These are phyloP conservation scores for Glomus cerebriforme DNA, from an alignment of 192 early-diverging fungal genomes.

Conservation along the genomic window DNA sequence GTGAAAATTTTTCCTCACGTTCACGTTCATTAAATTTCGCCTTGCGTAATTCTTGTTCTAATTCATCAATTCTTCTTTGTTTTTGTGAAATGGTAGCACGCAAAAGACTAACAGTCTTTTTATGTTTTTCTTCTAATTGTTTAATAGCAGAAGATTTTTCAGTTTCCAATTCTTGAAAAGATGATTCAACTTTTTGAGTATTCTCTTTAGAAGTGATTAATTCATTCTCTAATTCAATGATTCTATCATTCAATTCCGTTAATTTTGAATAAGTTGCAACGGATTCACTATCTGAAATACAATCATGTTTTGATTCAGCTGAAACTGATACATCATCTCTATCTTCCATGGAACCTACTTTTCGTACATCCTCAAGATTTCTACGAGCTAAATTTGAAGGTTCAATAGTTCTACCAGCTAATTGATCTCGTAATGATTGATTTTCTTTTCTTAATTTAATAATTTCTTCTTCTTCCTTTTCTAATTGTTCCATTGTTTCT, in stretches of 20 bases:
- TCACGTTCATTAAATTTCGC: slow-evolving; percentile 15
- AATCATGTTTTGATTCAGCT: slow-evolving; percentile 15
- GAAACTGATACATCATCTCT: slow-evolving; percentile 25
- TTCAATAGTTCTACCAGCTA: not conserved
- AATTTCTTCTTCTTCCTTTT: slow-evolving; percentile 27
- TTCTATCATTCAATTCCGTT: slow-evolving; percentile 15
- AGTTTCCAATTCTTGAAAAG: not conserved
- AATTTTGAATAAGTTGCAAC: slow-evolving; percentile 18
- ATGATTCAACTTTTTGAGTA: slow-evolving; percentile 15
- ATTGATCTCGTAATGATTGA: slow-evolving; percentile 13
- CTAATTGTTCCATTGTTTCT: slow-evolving; percentile 21
- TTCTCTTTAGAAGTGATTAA: slow-evolving; percentile 14
- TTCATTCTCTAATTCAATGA: slow-evolving; percentile 24
- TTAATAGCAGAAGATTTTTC: slow-evolving; percentile 8
- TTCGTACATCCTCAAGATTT: slow-evolving; percentile 19
- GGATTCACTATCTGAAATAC: slow-evolving; percentile 16
- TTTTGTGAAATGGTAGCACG: slow-evolving; percentile 10
- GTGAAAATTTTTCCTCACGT: slow-evolving; percentile 6
- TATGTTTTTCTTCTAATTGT: slow-evolving; percentile 33
- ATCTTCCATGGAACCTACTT: slow-evolving; percentile 19
- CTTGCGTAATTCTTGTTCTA: slow-evolving; percentile 24
- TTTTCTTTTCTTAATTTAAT: slow-evolving; percentile 17
- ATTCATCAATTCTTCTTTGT: slow-evolving; percentile 20
- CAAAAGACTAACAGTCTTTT: slow-evolving; percentile 12
- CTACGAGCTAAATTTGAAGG: not conserved